Base-by-base conservation (phyloP, 176 grass and related monocot genomes). In the Juncus inflexus region DNA sequence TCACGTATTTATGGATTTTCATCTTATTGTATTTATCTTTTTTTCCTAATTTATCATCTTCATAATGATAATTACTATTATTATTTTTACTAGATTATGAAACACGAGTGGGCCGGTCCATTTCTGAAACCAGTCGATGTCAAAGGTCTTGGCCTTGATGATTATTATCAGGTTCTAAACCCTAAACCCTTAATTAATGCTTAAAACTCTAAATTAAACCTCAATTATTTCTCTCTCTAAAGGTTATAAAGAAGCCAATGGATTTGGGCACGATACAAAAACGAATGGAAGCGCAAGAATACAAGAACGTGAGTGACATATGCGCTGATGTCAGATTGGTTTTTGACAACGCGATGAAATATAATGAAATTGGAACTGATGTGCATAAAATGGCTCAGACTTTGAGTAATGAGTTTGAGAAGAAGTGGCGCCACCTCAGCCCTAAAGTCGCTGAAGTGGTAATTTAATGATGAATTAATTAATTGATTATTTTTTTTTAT, bases 221-320 rank as follows among this genome's bases (percentile, higher is more conserved):
- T 42, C 37, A 69, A 55, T 9, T 15, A 12, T 35, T 55, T 12
- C 60, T 63, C 39, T 69, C 66, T 70, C 67, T 70, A 15, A 42
- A 99, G 94, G 78, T 99, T 77, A 99, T 99, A 59, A 74, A 82
- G 40, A 78, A 99, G 61, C 94, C 88, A 51, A 99, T 99, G 94
- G 88, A 92, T 59, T 84, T 99, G 62, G 76, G 77, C 36, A 99
- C 94, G 35, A 86, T 92, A 63, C 69, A 72, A 50, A 99, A 80
- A 1, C 86, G 81, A 72, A 99, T 99, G 94, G 83, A 90, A 72
- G 83, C 75, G 49, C 91, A 84, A 53, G 85, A 86, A 75, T 97
- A 99, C 67, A 90, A 69, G 40, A 99, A 65, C 74, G 85, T 86
- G 47, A 69, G 67, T 65, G 85, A 99, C 74, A 86, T 92, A 73